Evolutionary conservation across 2,329 filamentous ascomycete genomes (phyloP).

Genomic region (Xylariaceae sp.): DNA sequence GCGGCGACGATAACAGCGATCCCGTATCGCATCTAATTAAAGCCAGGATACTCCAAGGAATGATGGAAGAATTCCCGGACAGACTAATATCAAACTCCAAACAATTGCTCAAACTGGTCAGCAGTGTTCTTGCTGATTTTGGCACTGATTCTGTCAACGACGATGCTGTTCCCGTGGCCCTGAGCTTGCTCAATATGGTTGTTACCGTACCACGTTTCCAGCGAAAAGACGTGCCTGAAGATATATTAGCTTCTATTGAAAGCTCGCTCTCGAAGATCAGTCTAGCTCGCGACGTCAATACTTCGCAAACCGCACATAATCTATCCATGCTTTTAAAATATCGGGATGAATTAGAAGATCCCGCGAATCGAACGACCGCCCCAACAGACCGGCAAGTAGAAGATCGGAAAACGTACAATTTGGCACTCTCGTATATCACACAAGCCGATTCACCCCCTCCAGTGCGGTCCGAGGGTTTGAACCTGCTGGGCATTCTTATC

Average conservation of each 20-base stretch:
- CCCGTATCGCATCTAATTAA: slow-evolving; percentile 48
- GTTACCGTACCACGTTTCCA: slow-evolving; percentile 53
- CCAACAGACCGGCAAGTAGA: slow-evolving; percentile 48
- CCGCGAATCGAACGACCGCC: slow-evolving; percentile 33
- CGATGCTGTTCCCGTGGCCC: slow-evolving; percentile 46
- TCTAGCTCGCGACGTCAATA: slow-evolving; percentile 34
- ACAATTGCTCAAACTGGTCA: slow-evolving; percentile 59
- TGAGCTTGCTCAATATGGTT: slow-evolving; percentile 58
- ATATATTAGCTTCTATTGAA: slow-evolving; percentile 43
- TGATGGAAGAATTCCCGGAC: slow-evolving; percentile 58
- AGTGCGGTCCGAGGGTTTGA: slow-evolving; percentile 60
- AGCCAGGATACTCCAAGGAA: slow-evolving; percentile 57
- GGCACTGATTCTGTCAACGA: slow-evolving; percentile 39
- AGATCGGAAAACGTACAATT: slow-evolving; percentile 55
- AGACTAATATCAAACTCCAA: slow-evolving; percentile 59
- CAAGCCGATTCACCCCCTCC: slow-evolving; percentile 57
- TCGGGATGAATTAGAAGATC: slow-evolving; percentile 47
- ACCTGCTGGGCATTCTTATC: slow-evolving; percentile 55
- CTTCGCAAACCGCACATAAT: slow-evolving; percentile 51
- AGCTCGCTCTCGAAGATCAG: slow-evolving; percentile 42
- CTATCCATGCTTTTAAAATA: slow-evolving; percentile 51
- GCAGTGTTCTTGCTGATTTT: slow-evolving; percentile 51
- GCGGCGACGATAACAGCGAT: slow-evolving; percentile 29
- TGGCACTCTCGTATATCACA: slow-evolving; percentile 60
- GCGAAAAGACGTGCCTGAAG: slow-evolving; percentile 40